Evolutionary conservation across 1,284 basidiomycete species (phyloP).

Genomic region (Grifola frondosa): DNA sequence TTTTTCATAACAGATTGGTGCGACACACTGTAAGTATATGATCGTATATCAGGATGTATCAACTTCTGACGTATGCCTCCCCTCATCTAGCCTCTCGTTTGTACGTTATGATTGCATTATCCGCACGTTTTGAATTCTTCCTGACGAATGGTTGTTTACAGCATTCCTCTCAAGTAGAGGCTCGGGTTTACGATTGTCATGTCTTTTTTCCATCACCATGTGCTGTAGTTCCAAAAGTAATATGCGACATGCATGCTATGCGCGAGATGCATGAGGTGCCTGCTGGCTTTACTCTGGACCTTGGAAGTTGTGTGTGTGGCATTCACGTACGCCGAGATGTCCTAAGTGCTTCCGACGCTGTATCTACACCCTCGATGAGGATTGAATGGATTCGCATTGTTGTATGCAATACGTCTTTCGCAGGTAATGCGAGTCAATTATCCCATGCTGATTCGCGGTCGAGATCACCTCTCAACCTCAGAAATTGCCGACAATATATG

Average conservation of each 20-base stretch:
- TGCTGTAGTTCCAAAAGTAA: constrained; percentile 34
- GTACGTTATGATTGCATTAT: constrained; percentile 46
- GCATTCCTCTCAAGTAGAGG: constrained; percentile 78
- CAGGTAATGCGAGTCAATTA: too few relatives aligned
- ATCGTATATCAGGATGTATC: constrained; percentile 3
- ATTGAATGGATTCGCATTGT: too few relatives aligned
- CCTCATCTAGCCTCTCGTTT: constrained; percentile 60
- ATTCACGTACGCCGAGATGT: too few relatives aligned
- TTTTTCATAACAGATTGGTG: constrained; percentile 68
- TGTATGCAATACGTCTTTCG: too few relatives aligned
- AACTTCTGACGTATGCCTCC: constrained; percentile 9
- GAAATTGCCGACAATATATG: too few relatives aligned
- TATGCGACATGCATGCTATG: constrained; percentile 33
- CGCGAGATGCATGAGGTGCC: constrained; percentile 9
- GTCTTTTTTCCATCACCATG: constrained; percentile 26
- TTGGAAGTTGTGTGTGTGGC: too few relatives aligned
- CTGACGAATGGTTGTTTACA: constrained; percentile 27
- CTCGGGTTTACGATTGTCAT: constrained; percentile 27
- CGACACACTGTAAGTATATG: constrained; percentile 70
- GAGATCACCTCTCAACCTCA: too few relatives aligned
- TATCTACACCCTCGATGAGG: too few relatives aligned
- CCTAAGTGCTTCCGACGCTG: too few relatives aligned
- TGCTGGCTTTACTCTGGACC: too few relatives aligned
- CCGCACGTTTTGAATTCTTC: neutral
- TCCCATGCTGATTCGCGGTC: too few relatives aligned